Evolutionary conservation across 768 basidiomycete species (phyloP).

Genomic region (Saitozyma podzolica): DNA sequence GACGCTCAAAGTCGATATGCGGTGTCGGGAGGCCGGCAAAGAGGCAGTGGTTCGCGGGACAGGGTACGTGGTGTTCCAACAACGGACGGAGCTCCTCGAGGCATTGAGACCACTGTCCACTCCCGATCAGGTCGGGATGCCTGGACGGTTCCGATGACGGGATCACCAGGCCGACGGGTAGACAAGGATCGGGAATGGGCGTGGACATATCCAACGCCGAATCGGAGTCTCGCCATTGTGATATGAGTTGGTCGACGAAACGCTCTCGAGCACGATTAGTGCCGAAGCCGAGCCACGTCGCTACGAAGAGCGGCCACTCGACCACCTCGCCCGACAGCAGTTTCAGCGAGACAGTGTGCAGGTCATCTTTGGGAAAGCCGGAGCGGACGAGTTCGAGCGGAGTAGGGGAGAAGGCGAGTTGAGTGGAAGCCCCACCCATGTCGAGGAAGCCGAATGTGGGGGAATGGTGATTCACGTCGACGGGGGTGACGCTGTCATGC

Average conservation of each 20-base stretch:
- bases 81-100: conserved; percentile 70
- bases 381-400: conserved; percentile 56
- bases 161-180: conserved; percentile 72
- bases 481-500: conserved; percentile 42
- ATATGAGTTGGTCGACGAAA: conserved; percentile 72
- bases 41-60: conserved; percentile 71
- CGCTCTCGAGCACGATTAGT: conserved; percentile 95
- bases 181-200: conserved; percentile 77
- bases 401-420: conserved; percentile 94
- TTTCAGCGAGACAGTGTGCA: conserved; percentile 78
- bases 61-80: conserved; percentile 80
- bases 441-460: conserved; percentile 97
- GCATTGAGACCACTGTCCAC: conserved; percentile 87
- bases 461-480: conserved; percentile 56
- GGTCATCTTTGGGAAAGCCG: conserved; percentile 59
- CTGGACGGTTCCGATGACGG: conserved; percentile 54
- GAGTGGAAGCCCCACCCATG: conserved; percentile 99
- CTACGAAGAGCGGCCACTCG: conserved; percentile 89
- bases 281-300: conserved; percentile 97
- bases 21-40: conserved; percentile 95
- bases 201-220: conserved; percentile 7
- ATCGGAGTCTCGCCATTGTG: conserved; percentile 58
- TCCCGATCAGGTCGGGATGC: conserved; percentile 68
- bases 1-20: conserved; percentile 77
- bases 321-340: conserved; percentile 83